A percentile compares a stretch with the other conserved stretches of the same genome.
Evolutionary conservation across 2,329 filamentous ascomycete genomes (phyloP).

Genomic region (Xylaria digitata): DNA sequence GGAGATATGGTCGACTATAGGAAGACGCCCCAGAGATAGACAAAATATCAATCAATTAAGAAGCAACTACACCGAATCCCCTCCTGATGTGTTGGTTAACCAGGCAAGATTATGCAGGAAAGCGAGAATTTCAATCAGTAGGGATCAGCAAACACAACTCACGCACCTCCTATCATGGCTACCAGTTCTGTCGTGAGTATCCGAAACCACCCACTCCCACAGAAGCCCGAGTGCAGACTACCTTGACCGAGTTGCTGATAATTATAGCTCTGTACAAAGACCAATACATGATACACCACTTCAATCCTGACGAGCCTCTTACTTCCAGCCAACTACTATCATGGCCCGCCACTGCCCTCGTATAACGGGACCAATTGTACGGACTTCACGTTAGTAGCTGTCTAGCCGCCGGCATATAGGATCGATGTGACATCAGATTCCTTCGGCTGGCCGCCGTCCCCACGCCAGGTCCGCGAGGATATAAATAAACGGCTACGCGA

Average conservation of each 20-base stretch:
- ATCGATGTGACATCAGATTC: constrained; percentile 4
- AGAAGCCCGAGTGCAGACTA: not conserved
- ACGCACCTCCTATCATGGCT: not conserved
- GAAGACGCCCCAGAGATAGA: not conserved
- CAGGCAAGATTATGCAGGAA: not conserved
- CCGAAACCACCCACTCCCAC: not conserved
- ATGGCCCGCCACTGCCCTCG: not conserved
- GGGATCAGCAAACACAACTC: not conserved
- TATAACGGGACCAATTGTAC: not conserved
- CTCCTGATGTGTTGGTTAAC: not conserved
- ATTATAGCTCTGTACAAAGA: not conserved
- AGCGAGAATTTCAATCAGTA: not conserved
- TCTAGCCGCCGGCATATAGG: not conserved
- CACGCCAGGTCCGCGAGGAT: constrained; percentile 12
- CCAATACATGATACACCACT: not conserved
- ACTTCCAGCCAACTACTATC: not conserved
- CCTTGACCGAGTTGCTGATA: not conserved
- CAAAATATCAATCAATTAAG: not conserved
- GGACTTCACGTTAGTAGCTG: not conserved
- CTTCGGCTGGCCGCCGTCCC: constrained; percentile 1
- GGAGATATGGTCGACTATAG: not conserved
- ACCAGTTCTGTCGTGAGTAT: not conserved
- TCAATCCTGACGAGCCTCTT: not conserved
- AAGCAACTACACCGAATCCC: not conserved
- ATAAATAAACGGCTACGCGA: constrained; percentile 22